A percentile compares a stretch with the other conserved stretches of the same genome.
Evolutionary conservation across 2,329 filamentous ascomycete species (phyloP).

Genomic region (Capronia coronata): DNA sequence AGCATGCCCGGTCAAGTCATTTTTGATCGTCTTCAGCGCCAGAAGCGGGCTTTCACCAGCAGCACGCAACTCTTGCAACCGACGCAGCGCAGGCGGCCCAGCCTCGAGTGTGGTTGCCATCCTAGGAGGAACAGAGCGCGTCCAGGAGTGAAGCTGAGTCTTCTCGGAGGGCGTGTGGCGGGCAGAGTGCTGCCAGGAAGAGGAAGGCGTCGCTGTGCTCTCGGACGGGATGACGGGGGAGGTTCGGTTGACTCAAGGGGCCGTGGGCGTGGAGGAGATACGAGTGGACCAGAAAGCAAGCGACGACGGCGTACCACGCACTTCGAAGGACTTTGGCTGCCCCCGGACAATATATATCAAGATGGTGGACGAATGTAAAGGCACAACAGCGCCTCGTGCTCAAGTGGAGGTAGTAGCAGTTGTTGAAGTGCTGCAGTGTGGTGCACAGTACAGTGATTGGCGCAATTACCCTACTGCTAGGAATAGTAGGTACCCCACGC

Average conservation of each 20-base stretch:
- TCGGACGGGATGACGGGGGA: too few relatives aligned
- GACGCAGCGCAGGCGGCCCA: conserved; percentile 14
- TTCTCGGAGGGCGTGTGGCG: too few relatives aligned
- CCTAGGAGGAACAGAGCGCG: conserved; percentile 1
- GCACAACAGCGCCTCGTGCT: neutral
- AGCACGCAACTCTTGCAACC: conserved; percentile 1
- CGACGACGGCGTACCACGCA: too few relatives aligned
- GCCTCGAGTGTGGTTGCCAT: conserved; percentile 12
- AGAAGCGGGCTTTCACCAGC: neutral
- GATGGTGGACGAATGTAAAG: neutral
- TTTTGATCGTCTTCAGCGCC: conserved; percentile 68
- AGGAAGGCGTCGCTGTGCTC: neutral
- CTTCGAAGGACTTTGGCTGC: too few relatives aligned
- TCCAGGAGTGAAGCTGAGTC: neutral
- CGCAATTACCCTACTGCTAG: too few relatives aligned
- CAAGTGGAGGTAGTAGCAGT: too few relatives aligned
- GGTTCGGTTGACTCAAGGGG: too few relatives aligned
- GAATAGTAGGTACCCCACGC: too few relatives aligned
- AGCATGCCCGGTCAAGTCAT: conserved; percentile 80
- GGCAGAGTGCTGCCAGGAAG: neutral
- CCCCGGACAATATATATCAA: too few relatives aligned
- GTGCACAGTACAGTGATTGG: neutral
- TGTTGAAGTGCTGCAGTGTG: neutral
- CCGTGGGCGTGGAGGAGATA: too few relatives aligned
- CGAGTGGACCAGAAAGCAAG: too few relatives aligned